Evolutionary conservation across 1,284 basidiomycete genomes (phyloP), one percentile per base, ranked within the genome.

Genomic region (Chalciporus sp.): DNA sequence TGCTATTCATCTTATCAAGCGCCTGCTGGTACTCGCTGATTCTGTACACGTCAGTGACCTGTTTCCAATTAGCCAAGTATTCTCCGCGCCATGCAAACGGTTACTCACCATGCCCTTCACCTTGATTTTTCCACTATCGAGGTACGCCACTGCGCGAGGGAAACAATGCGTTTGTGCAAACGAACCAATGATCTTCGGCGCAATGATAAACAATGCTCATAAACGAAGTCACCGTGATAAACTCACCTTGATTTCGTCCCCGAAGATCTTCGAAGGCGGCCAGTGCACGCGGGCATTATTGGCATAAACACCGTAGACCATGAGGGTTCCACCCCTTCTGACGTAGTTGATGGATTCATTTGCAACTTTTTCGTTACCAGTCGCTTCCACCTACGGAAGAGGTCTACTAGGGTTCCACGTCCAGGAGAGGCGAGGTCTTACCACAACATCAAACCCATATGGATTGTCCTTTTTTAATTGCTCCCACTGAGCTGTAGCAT

Each of bases 141-240:
- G 80, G 68, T 93, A 92, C 8, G 84, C 85, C 49, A 94, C 84
- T 11, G 90, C 90, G 43, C 92, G 85, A 52, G 91, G 89, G 79
- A 94, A 94, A 74, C 90, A 92, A 74, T 84, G 82, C 7, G 83
- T 87, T 68, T 92, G 91, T 8, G 90, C 85, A 74, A 93, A 92
- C 1, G 90, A 92, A 35, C 90, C 89, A 63, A 92, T 86, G 65
- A 93, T 90, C 87, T 88, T 57, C 16, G 50, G 23, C n/a, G n/a
- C 46, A 33, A 20, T 26, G 46, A 52, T 44, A 42, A 60, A 12
- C 39, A n/a, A 37, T 26, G 11, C 19, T 19, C 33, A 43, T 29
- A 16, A 42, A 27, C 29, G 14, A 17, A 7, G 20, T 11, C 45
- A 43, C 39, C 9, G 31, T 43, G 26, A 64, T 76, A 7, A 7